phyloP scores from a whole-genome alignment of 2,329 filamentous ascomycete genomes.

The Cladosporium cucumerinum region DNA sequence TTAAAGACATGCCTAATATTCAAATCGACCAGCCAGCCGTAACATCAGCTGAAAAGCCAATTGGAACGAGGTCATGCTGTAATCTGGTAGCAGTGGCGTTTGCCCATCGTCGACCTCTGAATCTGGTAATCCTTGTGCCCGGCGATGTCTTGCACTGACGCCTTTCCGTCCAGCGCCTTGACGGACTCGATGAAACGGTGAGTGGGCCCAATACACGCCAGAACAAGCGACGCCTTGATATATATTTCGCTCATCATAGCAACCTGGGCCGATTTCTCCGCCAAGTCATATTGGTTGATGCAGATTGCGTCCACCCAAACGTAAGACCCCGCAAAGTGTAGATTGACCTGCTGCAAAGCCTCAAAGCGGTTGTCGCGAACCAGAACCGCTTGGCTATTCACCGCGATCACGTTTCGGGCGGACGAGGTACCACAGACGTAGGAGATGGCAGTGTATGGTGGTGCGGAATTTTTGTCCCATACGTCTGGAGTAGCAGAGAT shows the following conservation, averaged over 20 bases:
- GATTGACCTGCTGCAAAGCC: background rate
- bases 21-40: background rate
- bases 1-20: background rate
- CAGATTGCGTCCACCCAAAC: conserved; percentile 23
- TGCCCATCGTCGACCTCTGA: background rate
- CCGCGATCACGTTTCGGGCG: background rate
- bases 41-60: background rate
- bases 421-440: conserved; percentile 19
- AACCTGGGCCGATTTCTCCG: conserved; percentile 20
- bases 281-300: conserved; percentile 20
- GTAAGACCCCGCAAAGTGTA: background rate
- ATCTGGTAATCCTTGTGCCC: background rate
- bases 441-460: conserved; percentile 17
- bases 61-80: background rate
- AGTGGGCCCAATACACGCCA: background rate
- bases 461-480: background rate
- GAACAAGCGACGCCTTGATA: background rate
- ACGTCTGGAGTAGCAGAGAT: background rate
- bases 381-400: conserved; percentile 1
- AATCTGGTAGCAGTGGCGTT: background rate
- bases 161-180: background rate
- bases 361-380: conserved; percentile 17
- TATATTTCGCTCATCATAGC: conserved; percentile 22
- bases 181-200: background rate
- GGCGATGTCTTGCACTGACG: too few species aligned